These are phyloP conservation scores for Fraxinus excelsior DNA, from an alignment of 257 asterid genomes.

Conservation along the genomic window DNA sequence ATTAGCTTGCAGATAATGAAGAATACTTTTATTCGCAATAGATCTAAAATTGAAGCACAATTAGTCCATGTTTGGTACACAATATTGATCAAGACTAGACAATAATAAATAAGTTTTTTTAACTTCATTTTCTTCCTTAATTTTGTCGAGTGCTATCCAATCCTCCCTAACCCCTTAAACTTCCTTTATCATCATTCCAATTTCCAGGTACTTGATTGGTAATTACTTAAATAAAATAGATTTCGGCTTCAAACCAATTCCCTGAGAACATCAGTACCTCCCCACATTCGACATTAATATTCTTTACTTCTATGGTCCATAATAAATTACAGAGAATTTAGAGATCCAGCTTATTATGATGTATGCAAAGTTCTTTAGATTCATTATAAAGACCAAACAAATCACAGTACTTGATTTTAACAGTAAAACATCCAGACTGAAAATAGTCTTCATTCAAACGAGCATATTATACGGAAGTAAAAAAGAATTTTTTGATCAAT, in stretches of 20 bases:
- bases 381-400: too few relatives aligned
- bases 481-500: too few relatives aligned
- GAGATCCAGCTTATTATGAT: too few relatives aligned
- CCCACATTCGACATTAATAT: neutral
- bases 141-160: neutral
- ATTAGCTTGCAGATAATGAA: neutral
- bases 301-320: neutral
- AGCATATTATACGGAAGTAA: too few relatives aligned
- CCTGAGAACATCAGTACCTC: neutral
- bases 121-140: neutral
- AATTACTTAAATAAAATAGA: neutral
- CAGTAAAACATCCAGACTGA: too few relatives aligned
- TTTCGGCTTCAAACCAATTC: neutral
- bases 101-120: neutral
- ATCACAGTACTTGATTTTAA: too few relatives aligned
- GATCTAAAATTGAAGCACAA: neutral
- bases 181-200: neutral
- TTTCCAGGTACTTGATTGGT: neutral
- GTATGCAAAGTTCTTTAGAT: too few relatives aligned
- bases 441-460: too few relatives aligned
- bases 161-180: neutral
- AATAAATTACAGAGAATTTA: too few relatives aligned
- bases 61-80: neutral
- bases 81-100: neutral
- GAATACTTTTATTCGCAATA: neutral